Conservation (phyloP, 2,329 filamentous ascomycete species). For the Penicillium glabrum region DNA sequence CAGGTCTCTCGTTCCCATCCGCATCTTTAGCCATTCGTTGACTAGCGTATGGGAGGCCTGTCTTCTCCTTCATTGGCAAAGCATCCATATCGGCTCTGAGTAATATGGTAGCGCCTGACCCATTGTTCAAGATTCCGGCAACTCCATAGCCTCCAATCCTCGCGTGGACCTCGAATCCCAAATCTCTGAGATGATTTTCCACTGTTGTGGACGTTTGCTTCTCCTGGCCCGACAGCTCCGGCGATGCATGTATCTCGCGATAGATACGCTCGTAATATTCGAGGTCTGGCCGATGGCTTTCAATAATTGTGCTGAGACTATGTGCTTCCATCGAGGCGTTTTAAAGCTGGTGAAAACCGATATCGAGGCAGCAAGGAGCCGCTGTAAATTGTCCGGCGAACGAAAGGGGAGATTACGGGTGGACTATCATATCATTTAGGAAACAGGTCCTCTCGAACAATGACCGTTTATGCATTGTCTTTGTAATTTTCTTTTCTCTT, state of each 20-base stretch:
- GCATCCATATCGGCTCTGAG: conserved; percentile 65
- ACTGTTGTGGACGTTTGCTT: conserved; percentile 50
- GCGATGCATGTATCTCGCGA: conserved; percentile 55
- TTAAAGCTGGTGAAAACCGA: too few species aligned
- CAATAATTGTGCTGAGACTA: not conserved
- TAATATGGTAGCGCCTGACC: conserved; percentile 54
- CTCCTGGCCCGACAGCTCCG: conserved; percentile 59
- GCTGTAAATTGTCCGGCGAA: too few species aligned
- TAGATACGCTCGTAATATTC: conserved; percentile 51
- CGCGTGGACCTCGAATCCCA: conserved; percentile 47
- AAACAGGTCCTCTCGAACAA: too few species aligned
- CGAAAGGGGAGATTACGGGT: too few species aligned
- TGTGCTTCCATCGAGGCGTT: too few species aligned
- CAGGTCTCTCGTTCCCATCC: conserved; percentile 52
- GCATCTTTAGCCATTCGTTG: conserved; percentile 43
- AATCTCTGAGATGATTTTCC: conserved; percentile 39
- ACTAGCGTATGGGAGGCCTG: conserved; percentile 57
- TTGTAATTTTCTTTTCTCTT: too few species aligned
- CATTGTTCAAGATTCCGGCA: conserved; percentile 57
- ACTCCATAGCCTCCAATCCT: conserved; percentile 62
- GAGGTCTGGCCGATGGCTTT: not conserved
- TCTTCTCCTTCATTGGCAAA: conserved; percentile 58
- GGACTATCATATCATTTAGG: too few species aligned
- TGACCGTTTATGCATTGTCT: too few species aligned
- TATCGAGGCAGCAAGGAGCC: too few species aligned